Conservation (phyloP, 1,284 basidiomycete genomes). For the Xerocomus cyaneibrunnescens region DNA sequence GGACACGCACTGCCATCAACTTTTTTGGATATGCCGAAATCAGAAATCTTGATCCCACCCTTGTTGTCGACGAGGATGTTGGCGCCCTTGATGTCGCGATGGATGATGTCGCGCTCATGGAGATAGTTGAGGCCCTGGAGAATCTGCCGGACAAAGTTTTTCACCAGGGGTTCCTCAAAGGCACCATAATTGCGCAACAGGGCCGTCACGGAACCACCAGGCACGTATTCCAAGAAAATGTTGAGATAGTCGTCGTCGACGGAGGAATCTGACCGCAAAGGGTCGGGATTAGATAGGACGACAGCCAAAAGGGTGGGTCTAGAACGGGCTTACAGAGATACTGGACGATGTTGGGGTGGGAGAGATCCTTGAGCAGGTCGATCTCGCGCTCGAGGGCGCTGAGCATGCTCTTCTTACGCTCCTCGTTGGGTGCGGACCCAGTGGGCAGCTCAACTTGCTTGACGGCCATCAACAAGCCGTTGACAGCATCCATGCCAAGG, state of each 20-base stretch:
- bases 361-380: conserved; percentile 90
- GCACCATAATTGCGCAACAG: conserved; percentile 93
- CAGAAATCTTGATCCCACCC: conserved; percentile 97
- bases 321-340: conserved; percentile 74
- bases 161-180: conserved; percentile 93
- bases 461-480: conserved; percentile 96
- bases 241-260: conserved; percentile 89
- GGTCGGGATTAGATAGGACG: neutral
- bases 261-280: conserved; percentile 67
- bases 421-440: conserved; percentile 85
- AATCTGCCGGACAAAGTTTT: conserved; percentile 95
- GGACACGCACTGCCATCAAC: conserved; percentile 80
- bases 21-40: conserved; percentile 99
- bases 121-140: conserved; percentile 90
- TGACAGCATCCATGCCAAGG: conserved; percentile 95
- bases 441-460: conserved; percentile 97
- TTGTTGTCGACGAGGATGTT: conserved; percentile 99
- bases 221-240: conserved; percentile 99
- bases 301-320: neutral
- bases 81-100: conserved; percentile 98
- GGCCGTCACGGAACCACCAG: conserved; percentile 95
- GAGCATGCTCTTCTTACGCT: conserved; percentile 94
- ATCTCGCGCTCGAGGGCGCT: conserved; percentile 96
- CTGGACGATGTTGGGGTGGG: conserved; percentile 98
- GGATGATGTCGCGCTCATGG: conserved; percentile 94